Percentiles rank a stretch among this genome's conserved stretches.
Conservation (phyloP, 2,329 filamentous ascomycete species). For the Penicillium janthinellum region DNA sequence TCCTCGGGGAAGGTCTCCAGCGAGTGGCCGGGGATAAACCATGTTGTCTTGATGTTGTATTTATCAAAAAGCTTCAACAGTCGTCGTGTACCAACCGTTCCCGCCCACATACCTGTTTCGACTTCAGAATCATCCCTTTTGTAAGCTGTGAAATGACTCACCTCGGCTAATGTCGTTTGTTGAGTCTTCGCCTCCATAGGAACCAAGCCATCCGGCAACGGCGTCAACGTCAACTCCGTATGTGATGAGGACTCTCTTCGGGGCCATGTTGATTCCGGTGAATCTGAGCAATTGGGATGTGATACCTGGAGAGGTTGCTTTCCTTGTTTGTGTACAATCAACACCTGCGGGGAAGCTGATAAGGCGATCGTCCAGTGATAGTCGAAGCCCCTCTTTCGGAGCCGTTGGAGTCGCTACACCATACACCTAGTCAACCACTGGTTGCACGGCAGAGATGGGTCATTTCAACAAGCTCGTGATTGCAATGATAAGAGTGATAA, state of each 20-base stretch:
- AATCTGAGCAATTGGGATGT: neutral
- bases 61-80: constrained; percentile 71
- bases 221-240: constrained; percentile 40
- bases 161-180: constrained; percentile 36
- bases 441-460: neutral
- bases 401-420: constrained; percentile 9
- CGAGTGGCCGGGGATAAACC: constrained; percentile 66
- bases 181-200: constrained; percentile 38
- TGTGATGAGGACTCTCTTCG: constrained; percentile 31
- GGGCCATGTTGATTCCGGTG: constrained; percentile 15
- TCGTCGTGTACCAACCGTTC: constrained; percentile 65
- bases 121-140: neutral
- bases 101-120: constrained; percentile 62
- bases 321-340: constrained; percentile 6
- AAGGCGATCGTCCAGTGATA: neutral
- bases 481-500: neutral
- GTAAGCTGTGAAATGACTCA: constrained; percentile 6
- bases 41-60: constrained; percentile 69
- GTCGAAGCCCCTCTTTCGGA: constrained; percentile 6
- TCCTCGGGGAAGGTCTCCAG: constrained; percentile 69
- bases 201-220: constrained; percentile 37
- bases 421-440: neutral
- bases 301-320: neutral
- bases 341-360: constrained; percentile 21
- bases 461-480: neutral